Evolutionary conservation across 208 protist species (phyloP).

Genomic region (Leishmania amazonensis): DNA sequence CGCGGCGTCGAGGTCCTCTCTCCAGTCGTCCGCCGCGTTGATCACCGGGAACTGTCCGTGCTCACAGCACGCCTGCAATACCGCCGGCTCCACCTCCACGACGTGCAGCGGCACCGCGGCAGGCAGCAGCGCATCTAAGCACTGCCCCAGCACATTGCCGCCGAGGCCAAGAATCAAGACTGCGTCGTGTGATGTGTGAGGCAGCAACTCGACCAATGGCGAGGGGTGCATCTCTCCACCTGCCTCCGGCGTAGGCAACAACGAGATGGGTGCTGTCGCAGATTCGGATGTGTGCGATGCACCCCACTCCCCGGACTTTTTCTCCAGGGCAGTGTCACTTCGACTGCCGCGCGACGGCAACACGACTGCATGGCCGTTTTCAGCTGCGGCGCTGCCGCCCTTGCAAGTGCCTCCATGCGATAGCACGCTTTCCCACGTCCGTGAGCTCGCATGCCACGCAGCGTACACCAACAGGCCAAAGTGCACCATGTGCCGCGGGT

Average conservation of each 20-base stretch:
- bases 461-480: conserved; percentile 62
- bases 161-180: conserved; percentile 81
- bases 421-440: background rate
- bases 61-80: conserved; percentile 53
- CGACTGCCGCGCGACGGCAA: background rate
- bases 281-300: background rate
- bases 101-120: conserved; percentile 58
- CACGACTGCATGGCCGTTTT: background rate
- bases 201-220: conserved; percentile 16
- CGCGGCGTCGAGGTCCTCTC: background rate
- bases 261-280: background rate
- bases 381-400: background rate
- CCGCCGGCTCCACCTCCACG: conserved; percentile 79
- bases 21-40: background rate
- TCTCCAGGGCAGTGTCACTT: background rate
- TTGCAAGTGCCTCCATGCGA: background rate
- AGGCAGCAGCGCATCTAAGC: conserved; percentile 55
- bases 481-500: conserved; percentile 79
- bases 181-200: conserved; percentile 21
- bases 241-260: background rate
- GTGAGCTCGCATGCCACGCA: conserved; percentile 38
- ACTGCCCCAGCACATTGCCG: conserved; percentile 81
- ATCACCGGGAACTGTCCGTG: conserved; percentile 48
- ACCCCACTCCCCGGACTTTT: background rate
- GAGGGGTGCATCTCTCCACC: background rate